Conservation (phyloP, 176 grass and related monocot species). For the Elaeis guineensis region DNA sequence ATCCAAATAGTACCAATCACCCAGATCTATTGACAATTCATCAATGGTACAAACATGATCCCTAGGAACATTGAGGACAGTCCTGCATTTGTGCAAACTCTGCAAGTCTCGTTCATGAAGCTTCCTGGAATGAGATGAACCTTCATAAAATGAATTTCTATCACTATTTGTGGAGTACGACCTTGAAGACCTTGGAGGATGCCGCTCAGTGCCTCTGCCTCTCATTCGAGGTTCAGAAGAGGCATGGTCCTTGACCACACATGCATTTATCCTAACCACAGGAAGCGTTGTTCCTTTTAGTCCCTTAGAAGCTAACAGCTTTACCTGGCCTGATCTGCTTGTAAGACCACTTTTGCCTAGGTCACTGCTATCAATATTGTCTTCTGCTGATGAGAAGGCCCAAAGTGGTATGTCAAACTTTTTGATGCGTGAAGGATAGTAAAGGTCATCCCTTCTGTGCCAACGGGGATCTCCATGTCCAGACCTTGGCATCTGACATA, state of each 20-base stretch:
- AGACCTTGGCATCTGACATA: slow-evolving; percentile 76
- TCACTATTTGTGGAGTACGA: slow-evolving; percentile 67
- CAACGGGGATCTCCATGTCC: slow-evolving; percentile 64
- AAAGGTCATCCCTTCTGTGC: slow-evolving; percentile 60
- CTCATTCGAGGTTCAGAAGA: slow-evolving; percentile 49
- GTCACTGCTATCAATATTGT: slow-evolving; percentile 53
- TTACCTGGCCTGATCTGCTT: slow-evolving; percentile 38
- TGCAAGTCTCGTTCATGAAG: slow-evolving; percentile 54
- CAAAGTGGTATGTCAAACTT: slow-evolving; percentile 79
- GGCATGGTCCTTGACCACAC: slow-evolving; percentile 63
- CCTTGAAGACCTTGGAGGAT: slow-evolving; percentile 52
- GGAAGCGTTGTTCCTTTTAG: slow-evolving; percentile 63
- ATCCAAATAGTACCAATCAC: slow-evolving; percentile 89
- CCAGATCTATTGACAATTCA: slow-evolving; percentile 70
- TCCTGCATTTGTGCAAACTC: slow-evolving; percentile 61
- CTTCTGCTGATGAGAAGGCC: slow-evolving; percentile 73
- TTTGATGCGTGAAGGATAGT: slow-evolving; percentile 38
- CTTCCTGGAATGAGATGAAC: slow-evolving; percentile 52
- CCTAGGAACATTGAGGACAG: slow-evolving; percentile 56
- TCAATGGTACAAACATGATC: slow-evolving; percentile 80
- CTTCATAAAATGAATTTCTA: slow-evolving; percentile 57
- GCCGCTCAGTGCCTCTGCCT: slow-evolving; percentile 41
- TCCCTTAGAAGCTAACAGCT: slow-evolving; percentile 42
- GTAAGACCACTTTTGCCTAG: slow-evolving; percentile 39
- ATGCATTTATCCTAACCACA: slow-evolving; percentile 87